Evolutionary conservation across 2,329 filamentous ascomycete species (phyloP).

Genomic region (Rhinocladiella similis): DNA sequence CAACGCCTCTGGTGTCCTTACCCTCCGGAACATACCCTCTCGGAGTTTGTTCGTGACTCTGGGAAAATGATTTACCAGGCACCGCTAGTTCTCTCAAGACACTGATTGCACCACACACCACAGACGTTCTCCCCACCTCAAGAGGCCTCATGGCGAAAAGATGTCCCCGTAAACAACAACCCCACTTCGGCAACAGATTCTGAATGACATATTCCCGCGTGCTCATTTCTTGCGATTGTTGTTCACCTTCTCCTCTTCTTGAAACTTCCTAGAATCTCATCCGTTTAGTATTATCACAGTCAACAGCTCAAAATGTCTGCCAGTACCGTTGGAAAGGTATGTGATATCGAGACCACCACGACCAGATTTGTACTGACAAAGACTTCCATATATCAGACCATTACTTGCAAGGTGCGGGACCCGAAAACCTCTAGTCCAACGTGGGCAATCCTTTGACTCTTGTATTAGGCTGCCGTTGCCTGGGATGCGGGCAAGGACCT

Average conservation of each 20-base stretch:
- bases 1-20: neutral
- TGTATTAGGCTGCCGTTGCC: conserved; percentile 78
- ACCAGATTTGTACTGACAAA: conserved; percentile 4
- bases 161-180: conserved; percentile 1
- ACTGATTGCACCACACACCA: neutral
- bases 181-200: conserved; percentile 7
- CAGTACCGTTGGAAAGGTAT: conserved; percentile 30
- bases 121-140: conserved; percentile 3
- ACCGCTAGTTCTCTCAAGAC: neutral
- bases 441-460: conserved; percentile 11
- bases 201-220: neutral
- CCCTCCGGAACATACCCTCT: neutral
- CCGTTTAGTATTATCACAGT: neutral
- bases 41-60: neutral
- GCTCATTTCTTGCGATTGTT: neutral
- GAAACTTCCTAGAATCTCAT: too few relatives aligned
- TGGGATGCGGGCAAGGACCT: conserved; percentile 95
- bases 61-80: neutral
- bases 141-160: too few relatives aligned
- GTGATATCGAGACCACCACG: neutral
- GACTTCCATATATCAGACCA: conserved; percentile 64
- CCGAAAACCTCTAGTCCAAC: conserved; percentile 19
- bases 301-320: conserved; percentile 24
- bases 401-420: conserved; percentile 73
- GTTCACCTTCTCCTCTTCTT: neutral